Evolutionary conservation across 1,139 yeast genomes (phyloP).

Genomic region (Entelexis sorbosivorans): DNA sequence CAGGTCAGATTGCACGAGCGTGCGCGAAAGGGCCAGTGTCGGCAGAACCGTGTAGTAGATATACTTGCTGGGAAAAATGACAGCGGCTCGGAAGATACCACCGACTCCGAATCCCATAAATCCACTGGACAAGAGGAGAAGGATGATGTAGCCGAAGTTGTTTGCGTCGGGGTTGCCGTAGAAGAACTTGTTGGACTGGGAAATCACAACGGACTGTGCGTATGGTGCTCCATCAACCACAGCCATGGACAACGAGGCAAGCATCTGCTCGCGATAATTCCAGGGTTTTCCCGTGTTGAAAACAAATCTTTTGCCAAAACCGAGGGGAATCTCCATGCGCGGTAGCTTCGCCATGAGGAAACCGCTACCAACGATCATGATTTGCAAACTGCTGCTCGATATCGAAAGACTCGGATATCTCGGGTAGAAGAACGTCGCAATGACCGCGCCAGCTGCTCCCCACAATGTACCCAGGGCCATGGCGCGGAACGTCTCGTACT

Average conservation of each 20-base stretch:
- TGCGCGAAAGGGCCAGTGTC: constrained; percentile 30
- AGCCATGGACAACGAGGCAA: constrained; percentile 26
- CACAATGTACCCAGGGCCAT: constrained; percentile 35
- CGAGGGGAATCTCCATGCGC: not conserved
- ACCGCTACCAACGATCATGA: constrained; percentile 46
- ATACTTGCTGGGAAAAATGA: constrained; percentile 33
- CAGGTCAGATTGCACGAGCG: constrained; percentile 24
- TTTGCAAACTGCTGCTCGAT: constrained; percentile 40
- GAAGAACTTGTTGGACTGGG: constrained; percentile 26
- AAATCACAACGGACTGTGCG: constrained; percentile 26
- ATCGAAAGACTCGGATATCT: constrained; percentile 42
- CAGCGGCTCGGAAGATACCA: constrained; percentile 37
- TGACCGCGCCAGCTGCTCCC: constrained; percentile 43
- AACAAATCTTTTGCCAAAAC: constrained; percentile 5
- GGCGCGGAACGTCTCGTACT: constrained; percentile 12
- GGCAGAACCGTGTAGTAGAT: constrained; percentile 37
- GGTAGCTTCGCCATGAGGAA: constrained; percentile 24
- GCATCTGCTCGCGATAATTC: constrained; percentile 47
- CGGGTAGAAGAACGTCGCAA: constrained; percentile 46
- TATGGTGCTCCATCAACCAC: constrained; percentile 23
- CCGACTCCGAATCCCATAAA: constrained; percentile 50
- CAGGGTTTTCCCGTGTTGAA: constrained; percentile 30
- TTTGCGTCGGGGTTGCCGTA: constrained; percentile 24
- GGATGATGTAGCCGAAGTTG: constrained; percentile 36
- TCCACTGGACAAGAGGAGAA: constrained; percentile 45